Evolutionary conservation across 2,329 filamentous ascomycete species (phyloP).

Genomic region (Scedosporium dehoogii): DNA sequence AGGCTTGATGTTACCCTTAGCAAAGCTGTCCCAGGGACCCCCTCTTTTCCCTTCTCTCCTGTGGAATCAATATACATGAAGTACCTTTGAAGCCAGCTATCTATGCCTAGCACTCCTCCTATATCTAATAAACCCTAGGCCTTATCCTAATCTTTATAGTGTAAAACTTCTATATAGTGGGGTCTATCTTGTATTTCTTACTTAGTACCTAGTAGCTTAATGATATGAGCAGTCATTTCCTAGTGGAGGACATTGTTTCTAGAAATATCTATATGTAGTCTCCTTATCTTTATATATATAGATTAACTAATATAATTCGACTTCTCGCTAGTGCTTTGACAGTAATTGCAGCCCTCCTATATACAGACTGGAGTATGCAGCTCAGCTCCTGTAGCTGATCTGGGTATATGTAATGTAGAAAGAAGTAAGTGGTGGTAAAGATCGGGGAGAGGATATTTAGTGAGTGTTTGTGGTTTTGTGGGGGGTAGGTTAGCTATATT

Average conservation of each 20-base stretch:
- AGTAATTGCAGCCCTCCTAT: background rate
- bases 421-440: background rate
- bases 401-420: background rate
- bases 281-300: background rate
- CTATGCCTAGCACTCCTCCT: conserved; percentile 51
- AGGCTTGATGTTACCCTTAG: background rate
- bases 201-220: background rate
- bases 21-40: background rate
- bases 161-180: conserved; percentile 46
- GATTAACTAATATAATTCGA: background rate
- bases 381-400: background rate
- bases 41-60: background rate
- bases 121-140: conserved; percentile 53
- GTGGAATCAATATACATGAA: conserved; percentile 44
- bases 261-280: background rate
- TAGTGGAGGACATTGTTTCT: background rate
- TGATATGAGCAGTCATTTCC: background rate
- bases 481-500: too few relatives aligned
- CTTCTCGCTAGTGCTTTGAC: background rate
- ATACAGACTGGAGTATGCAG: background rate
- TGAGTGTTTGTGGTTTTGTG: too few relatives aligned
- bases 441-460: background rate
- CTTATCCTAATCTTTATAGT: conserved; percentile 46
- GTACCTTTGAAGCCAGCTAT: conserved; percentile 54
- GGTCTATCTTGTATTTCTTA: conserved; percentile 40